phyloP scores from a whole-genome alignment of 768 basidiomycete genomes.

The Leccinum subtestaceum region DNA sequence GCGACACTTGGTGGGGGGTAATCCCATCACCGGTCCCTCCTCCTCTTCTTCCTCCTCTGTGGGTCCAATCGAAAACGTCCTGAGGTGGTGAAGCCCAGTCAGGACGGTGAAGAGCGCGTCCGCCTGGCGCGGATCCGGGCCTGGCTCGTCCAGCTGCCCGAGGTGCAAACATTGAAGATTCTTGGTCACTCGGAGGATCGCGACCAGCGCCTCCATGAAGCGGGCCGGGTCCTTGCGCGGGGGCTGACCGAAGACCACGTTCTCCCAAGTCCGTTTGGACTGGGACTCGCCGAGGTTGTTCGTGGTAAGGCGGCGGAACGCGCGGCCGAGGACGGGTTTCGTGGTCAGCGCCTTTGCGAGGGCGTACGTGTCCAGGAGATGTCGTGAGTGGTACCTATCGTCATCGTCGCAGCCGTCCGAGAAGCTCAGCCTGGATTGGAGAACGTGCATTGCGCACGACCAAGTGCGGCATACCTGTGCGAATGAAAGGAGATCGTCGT shows the following conservation, averaged over 20 bases:
- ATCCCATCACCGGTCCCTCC: background rate
- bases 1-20: background rate
- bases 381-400: background rate
- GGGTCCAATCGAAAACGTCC: slow-evolving; percentile 14
- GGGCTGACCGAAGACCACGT: background rate
- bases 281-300: slow-evolving; percentile 8
- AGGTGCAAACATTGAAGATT: slow-evolving; percentile 17
- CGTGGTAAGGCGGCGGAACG: slow-evolving; percentile 19
- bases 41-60: background rate
- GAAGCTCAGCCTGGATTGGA: slow-evolving; percentile 14
- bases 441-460: slow-evolving; percentile 23
- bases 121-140: background rate
- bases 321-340: slow-evolving; percentile 10
- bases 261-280: background rate
- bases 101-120: slow-evolving; percentile 12
- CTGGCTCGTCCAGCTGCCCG: slow-evolving; percentile 7
- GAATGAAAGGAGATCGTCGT: slow-evolving; percentile 22
- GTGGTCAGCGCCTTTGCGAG: slow-evolving; percentile 18
- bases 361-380: slow-evolving; percentile 12
- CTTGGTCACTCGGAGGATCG: slow-evolving; percentile 18
- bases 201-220: slow-evolving; percentile 19
- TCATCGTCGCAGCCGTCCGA: slow-evolving; percentile 11
- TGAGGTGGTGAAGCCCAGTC: slow-evolving; percentile 9
- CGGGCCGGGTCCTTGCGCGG: background rate
- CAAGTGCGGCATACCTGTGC: slow-evolving; percentile 25